Evolutionary conservation across 495 filamentous ascomycete genomes (phyloP), one percentile per base, ranked within the genome.

Genomic region (Coniosporium apollinis): DNA sequence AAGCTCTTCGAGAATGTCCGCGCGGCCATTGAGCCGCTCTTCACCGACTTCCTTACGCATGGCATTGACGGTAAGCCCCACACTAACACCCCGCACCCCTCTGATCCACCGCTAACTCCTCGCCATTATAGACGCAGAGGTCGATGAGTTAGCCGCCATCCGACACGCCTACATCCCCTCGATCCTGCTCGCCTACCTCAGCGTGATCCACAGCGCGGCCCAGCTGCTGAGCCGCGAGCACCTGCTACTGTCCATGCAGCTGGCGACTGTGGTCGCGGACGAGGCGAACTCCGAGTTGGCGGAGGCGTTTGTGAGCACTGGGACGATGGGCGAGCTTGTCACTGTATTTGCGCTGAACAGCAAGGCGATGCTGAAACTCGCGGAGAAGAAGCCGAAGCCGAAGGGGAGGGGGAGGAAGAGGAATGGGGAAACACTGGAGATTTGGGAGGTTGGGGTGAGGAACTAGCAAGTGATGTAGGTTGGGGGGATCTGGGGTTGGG

Each of bases 161-260:
- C 72, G 80, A 38, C 64, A 65, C 18, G 68, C 69, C 3, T 91
- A 86, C 55, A 60, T 94, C 20, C 85, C 86, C 15, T 82, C 89
- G 57, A 61, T 79, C 7, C 55, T 92, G 36, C 64, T 93, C 25
- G 77, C 76, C n/a, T 92, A 84, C 52, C 69, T 77, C 53, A 75
- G 64, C 45, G 69, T 74, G 14, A 55, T 91, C 30, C 74, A 85
- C 48, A 75, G 72, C 49, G 70, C 70, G 9, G 78, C 77, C 3
- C 66, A 66, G 18, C 58, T 64, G 25, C 56, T 83, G 5, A 70
- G 60, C 26, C 70, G 73, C 17, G 78, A 77, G 33, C 61, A 64
- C 35, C 57, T 86, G 19, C 59, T 80, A 20, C 73, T 81, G 45
- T 74, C 75, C 56, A 82, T 93, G 79, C 75, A 84, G 30, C 56